Conservation (phyloP, 176 grass and related monocot species). For the Tuctoria greenei region DNA sequence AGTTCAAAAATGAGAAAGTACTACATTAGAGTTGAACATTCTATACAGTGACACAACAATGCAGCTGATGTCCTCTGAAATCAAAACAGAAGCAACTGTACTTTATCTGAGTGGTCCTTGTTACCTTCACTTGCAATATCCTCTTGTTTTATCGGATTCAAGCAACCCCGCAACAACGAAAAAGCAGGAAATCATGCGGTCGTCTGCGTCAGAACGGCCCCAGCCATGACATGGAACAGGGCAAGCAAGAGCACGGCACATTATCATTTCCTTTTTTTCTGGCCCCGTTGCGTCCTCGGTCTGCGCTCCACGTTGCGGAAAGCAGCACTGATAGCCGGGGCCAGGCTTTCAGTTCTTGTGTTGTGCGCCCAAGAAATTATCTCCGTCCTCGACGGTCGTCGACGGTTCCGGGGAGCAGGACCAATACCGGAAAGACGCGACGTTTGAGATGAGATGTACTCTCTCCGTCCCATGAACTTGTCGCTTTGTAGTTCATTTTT, state of each 20-base stretch:
- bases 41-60: neutral
- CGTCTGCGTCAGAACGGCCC: neutral
- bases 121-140: neutral
- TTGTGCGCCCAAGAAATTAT: conserved; percentile 39
- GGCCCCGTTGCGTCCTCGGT: neutral
- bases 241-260: neutral
- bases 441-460: neutral
- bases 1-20: too few relatives aligned
- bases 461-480: too few relatives aligned
- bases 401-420: neutral
- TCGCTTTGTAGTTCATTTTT: too few relatives aligned
- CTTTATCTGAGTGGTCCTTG: neutral
- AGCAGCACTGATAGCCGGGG: conserved; percentile 22
- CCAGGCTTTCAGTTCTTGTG: conserved; percentile 32
- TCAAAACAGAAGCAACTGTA: neutral
- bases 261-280: neutral
- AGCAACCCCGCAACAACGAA: neutral
- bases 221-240: conserved; percentile 12
- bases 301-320: conserved; percentile 10
- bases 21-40: neutral
- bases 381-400: neutral
- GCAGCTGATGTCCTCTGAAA: neutral
- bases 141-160: neutral
- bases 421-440: neutral
- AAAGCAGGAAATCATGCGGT: conserved; percentile 12